Evolutionary conservation across 2,329 filamentous ascomycete species (phyloP).

Genomic region (Penicillium sp.): DNA sequence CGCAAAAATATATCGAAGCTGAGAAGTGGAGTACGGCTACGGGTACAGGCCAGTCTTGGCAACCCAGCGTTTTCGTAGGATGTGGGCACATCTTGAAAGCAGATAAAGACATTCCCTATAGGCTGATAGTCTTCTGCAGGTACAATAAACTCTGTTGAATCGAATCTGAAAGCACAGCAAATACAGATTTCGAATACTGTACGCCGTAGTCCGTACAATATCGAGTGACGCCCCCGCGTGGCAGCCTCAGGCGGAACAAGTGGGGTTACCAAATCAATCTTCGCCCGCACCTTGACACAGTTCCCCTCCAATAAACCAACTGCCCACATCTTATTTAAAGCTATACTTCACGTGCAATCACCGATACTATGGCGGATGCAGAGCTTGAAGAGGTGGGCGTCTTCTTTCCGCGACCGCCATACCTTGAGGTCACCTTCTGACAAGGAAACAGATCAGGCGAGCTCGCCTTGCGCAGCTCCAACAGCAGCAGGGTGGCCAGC

Average conservation of each 20-base stretch:
- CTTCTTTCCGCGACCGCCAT: not conserved
- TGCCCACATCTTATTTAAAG: slow-evolving; percentile 6
- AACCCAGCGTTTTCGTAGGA: no score
- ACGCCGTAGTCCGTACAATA: no score
- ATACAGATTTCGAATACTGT: not conserved
- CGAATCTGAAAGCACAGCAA: not conserved
- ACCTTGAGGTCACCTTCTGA: slow-evolving; percentile 8
- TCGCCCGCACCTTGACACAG: not conserved
- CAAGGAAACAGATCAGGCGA: slow-evolving; percentile 70
- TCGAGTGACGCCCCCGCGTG: slow-evolving; percentile 15
- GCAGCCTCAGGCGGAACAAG: slow-evolving; percentile 25
- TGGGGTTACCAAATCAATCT: slow-evolving; percentile 24
- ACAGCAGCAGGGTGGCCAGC: slow-evolving; percentile 65
- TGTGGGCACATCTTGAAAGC: no score
- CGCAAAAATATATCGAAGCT: no score
- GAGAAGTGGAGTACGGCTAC: no score
- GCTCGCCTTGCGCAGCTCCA: slow-evolving; percentile 93
- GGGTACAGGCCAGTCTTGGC: no score
- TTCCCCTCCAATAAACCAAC: slow-evolving; percentile 1
- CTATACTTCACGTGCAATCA: slow-evolving; percentile 1
- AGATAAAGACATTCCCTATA: no score
- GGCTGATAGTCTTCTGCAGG: no score
- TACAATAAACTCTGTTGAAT: not conserved
- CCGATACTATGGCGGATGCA: slow-evolving; percentile 61
- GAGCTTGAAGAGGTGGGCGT: slow-evolving; percentile 64